Conservation (phyloP, 306 rosid species). For the Morella rubra region DNA sequence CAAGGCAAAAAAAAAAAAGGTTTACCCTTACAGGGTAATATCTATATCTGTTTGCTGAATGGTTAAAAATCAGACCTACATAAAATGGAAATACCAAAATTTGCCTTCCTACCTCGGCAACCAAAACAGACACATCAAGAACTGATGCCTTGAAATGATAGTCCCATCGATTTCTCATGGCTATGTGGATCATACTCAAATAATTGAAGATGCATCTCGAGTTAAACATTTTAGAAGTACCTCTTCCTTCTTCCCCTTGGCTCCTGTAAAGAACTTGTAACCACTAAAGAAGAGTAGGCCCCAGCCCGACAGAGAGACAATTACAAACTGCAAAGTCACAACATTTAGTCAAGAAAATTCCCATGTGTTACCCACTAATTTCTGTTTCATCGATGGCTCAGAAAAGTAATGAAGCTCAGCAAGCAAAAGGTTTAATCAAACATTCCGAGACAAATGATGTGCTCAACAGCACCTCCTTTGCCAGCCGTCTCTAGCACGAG, state of each 20-base stretch:
- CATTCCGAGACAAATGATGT: neutral
- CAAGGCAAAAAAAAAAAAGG: too few relatives aligned
- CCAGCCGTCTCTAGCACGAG: neutral
- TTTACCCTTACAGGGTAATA: too few relatives aligned
- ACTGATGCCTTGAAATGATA: too few relatives aligned
- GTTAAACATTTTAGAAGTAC: conserved; percentile 38
- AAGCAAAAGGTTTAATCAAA: neutral
- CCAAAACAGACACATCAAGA: too few relatives aligned
- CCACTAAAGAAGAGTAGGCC: conserved; percentile 57
- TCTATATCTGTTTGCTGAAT: too few relatives aligned
- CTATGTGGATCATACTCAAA: neutral
- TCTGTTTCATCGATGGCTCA: neutral
- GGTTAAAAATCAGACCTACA: too few relatives aligned
- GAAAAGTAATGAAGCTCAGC: neutral
- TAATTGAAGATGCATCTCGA: conserved; percentile 1
- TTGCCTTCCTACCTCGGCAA: too few relatives aligned
- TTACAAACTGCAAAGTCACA: conserved; percentile 64
- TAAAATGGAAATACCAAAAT: too few relatives aligned
- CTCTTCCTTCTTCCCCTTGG: conserved; percentile 88
- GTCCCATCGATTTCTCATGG: neutral
- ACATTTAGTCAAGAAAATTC: conserved; percentile 29
- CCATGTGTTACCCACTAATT: neutral
- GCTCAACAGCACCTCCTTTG: neutral
- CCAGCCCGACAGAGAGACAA: conserved; percentile 83
- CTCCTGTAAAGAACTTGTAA: conserved; percentile 66